These are phyloP conservation scores for Incumbomyces lentus DNA, from an alignment of 2,329 filamentous ascomycete species.

Conservation along the genomic window DNA sequence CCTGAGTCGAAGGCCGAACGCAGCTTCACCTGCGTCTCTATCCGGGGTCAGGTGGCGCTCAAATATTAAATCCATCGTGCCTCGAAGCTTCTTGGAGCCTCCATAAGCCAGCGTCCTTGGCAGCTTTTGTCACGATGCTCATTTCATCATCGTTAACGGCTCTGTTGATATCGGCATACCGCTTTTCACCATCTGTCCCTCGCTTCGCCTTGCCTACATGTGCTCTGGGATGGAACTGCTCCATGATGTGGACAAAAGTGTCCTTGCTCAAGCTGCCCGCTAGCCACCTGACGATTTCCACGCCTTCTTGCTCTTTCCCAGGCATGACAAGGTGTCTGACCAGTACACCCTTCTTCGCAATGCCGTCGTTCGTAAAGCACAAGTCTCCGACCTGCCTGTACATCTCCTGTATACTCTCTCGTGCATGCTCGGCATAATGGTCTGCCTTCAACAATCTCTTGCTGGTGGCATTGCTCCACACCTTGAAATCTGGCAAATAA, in stretches of 20 bases:
- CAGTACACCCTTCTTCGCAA: conserved; percentile 67
- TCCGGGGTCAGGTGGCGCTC: conserved; percentile 9
- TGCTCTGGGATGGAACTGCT: conserved; percentile 72
- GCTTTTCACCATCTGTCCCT: conserved; percentile 26
- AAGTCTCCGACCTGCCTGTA: conserved; percentile 71
- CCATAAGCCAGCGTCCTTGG: conserved; percentile 64
- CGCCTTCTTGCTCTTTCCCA: conserved; percentile 62
- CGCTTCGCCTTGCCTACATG: conserved; percentile 64
- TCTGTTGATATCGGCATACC: conserved; percentile 73
- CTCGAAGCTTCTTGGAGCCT: conserved; percentile 59
- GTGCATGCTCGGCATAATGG: conserved; percentile 60
- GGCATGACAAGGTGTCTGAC: conserved; percentile 80
- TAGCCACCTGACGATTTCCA: conserved; percentile 65
- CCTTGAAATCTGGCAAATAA: conserved; percentile 81
- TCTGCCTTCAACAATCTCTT: conserved; percentile 67
- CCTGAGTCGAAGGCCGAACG: no score
- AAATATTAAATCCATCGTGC: conserved; percentile 45
- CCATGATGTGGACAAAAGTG: conserved; percentile 77
- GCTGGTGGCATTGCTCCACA: conserved; percentile 59
- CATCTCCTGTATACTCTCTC: conserved; percentile 71
- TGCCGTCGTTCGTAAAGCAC: conserved; percentile 69
- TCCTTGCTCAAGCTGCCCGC: conserved; percentile 63
- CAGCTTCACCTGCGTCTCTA: no score
- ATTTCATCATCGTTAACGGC: conserved; percentile 56
- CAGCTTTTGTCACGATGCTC: conserved; percentile 54